Conservation (phyloP, 2,329 filamentous ascomycete species). For the Hypoxylon sp. region DNA sequence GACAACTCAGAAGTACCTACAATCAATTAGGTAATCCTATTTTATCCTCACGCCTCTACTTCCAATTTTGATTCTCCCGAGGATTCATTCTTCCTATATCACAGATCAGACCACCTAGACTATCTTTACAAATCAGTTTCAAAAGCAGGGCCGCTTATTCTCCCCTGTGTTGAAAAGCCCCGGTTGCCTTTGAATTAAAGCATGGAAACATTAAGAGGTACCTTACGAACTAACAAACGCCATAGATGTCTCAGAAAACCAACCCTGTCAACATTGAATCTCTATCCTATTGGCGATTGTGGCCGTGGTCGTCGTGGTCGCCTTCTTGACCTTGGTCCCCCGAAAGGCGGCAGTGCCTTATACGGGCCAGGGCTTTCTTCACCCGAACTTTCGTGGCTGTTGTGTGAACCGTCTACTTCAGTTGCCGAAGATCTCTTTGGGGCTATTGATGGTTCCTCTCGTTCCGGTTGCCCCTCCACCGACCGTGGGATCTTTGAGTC, state of each 20-base stretch:
- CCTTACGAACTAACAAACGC: background rate
- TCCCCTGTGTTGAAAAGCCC: background rate
- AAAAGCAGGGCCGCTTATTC: background rate
- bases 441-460: background rate
- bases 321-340: constrained; percentile 29
- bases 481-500: background rate
- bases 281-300: constrained; percentile 23
- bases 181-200: background rate
- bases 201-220: no score
- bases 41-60: background rate
- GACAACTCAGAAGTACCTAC: background rate
- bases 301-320: constrained; percentile 34
- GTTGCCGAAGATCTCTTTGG: constrained; percentile 7
- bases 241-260: background rate
- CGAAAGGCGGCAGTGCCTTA: constrained; percentile 30
- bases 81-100: background rate
- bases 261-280: constrained; percentile 5
- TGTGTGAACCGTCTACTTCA: constrained; percentile 4
- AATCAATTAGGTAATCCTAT: background rate
- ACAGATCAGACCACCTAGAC: background rate
- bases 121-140: background rate
- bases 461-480: constrained; percentile 16
- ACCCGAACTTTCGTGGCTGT: constrained; percentile 5
- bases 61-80: background rate
- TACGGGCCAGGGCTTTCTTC: constrained; percentile 21